Percentiles rank a stretch among this genome's conserved stretches.
Evolutionary conservation across 1,284 basidiomycete species (phyloP).

Genomic region (Cerrena zonata): DNA sequence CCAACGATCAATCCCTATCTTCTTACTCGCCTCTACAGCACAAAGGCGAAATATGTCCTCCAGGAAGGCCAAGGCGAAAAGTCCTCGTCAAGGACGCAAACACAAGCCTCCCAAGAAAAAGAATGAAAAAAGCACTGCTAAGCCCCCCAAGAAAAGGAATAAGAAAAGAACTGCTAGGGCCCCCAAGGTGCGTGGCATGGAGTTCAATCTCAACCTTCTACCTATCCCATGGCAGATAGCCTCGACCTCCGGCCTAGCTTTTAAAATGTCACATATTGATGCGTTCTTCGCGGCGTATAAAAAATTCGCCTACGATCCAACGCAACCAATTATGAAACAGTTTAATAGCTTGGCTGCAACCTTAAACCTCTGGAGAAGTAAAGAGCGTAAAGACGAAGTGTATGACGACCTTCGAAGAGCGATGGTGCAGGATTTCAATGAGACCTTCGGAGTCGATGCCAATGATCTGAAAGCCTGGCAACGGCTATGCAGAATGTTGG

Average conservation of each 20-base stretch:
- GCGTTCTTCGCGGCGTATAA: conserved; percentile 22
- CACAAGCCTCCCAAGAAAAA: too few species aligned
- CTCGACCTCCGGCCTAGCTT: conserved; percentile 13
- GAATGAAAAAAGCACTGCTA: too few species aligned
- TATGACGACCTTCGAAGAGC: conserved; percentile 19
- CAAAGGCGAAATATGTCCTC: too few species aligned
- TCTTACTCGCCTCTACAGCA: too few species aligned
- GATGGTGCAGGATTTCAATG: conserved; percentile 29
- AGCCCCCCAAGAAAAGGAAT: too few species aligned
- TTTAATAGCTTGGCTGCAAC: conserved; percentile 19
- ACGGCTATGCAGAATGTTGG: conserved; percentile 18
- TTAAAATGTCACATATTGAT: conserved; percentile 10
- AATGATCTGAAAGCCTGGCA: conserved; percentile 28
- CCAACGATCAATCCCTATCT: too few species aligned
- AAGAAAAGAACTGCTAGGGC: too few species aligned
- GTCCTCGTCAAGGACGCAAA: too few species aligned
- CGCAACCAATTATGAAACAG: conserved; percentile 17
- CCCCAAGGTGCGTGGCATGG: too few species aligned
- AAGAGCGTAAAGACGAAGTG: background rate
- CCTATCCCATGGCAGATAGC: background rate
- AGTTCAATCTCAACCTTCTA: background rate
- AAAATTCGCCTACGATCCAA: conserved; percentile 19
- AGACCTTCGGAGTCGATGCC: conserved; percentile 26
- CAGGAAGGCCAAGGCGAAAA: too few species aligned
- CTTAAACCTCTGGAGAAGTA: conserved; percentile 8